Base-by-base conservation (phyloP, 2,329 filamentous ascomycete genomes). In the Colletotrichum truncatum region DNA sequence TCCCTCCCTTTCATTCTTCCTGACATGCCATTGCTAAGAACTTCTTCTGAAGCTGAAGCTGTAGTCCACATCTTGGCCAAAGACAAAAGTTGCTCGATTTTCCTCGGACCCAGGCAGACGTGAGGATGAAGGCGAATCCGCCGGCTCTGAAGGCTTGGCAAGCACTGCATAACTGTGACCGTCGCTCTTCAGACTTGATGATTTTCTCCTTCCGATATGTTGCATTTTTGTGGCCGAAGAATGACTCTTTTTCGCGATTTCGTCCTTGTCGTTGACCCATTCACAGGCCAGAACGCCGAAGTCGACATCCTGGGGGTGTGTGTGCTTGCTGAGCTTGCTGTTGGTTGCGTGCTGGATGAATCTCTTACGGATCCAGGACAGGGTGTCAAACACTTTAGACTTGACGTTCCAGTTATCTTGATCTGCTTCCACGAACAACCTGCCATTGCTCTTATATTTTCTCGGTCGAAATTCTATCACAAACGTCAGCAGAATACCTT, bases 201-300 rank as follows among this genome's bases (percentile, higher is more conserved):
- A 16, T 30, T 63, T 43, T 43, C 23, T 28, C 14, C 28, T 54
- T 43, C 66, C 67, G 21, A 30, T 62, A 30, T 25, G 23, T 4
- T 36, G 11, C 10, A 34, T 61, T 16, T 38, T 48, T 7, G 34
- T 10, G 9, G 38, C 9, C 9, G 26, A 18, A 11, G 26, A 32
- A 3, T 21, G 6, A 5, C 28, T 54, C 10, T 49, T 58, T 23
- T n/a, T 6, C 4, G 11, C 18, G 5, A 16, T 10, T 2, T 18
- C 41, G 2, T 41, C 36, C 12, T 43, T 32, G 4, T 21, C 30
- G 2, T 55, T 12, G 10, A 48, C 52, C 79, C 78, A 82, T 67
- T 82, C 77, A 65, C 80, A 82, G 1, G 75, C 78, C 36, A 83
- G 51, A 4, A 83, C 71, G 25, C 77, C 75, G 64, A 83, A 83